These are phyloP conservation scores for Wickerhamomyces sp. DNA, from an alignment of 1,139 yeast species.

Conservation along the genomic window DNA sequence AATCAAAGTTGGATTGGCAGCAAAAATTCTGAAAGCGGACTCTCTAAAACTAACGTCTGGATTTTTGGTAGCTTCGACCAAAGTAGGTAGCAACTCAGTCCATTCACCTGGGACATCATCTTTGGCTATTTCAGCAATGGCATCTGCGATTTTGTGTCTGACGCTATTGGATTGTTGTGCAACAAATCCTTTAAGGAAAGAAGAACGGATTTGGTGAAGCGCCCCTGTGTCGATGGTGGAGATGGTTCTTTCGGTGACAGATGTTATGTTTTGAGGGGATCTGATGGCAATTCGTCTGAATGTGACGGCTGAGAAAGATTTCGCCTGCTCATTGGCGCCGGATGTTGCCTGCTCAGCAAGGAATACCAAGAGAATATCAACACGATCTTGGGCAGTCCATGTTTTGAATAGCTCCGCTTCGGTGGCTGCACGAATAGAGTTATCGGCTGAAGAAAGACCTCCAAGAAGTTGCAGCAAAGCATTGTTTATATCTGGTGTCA, in stretches of 20 bases:
- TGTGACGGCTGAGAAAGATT: constrained; percentile 77
- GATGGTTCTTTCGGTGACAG: constrained; percentile 71
- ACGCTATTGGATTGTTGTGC: constrained; percentile 63
- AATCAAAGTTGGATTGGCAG: constrained; percentile 78
- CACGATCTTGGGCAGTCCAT: constrained; percentile 64
- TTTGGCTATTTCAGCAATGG: constrained; percentile 86
- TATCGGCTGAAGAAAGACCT: constrained; percentile 76
- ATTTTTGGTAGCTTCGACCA: constrained; percentile 62
- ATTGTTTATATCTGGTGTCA: constrained; percentile 58
- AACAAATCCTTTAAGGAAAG: constrained; percentile 68
- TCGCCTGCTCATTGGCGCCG: constrained; percentile 49
- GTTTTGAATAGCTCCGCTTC: constrained; percentile 68
- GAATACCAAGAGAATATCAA: constrained; percentile 67
- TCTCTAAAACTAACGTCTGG: constrained; percentile 75
- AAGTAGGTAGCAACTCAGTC: constrained; percentile 73
- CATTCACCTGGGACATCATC: constrained; percentile 57
- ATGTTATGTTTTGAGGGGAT: constrained; percentile 55
- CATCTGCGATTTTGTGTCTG: constrained; percentile 90
- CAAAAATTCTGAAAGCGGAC: constrained; percentile 83
- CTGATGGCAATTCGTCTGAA: constrained; percentile 84
- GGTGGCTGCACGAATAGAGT: constrained; percentile 67
- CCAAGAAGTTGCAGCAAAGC: constrained; percentile 55
- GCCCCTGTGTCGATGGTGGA: constrained; percentile 62
- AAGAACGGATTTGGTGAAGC: constrained; percentile 55
- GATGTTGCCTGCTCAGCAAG: constrained; percentile 71